Percentiles rank a stretch among this genome's conserved stretches.
Conservation (phyloP, 2,329 filamentous ascomycete genomes). For the Colletotrichum kahawae region DNA sequence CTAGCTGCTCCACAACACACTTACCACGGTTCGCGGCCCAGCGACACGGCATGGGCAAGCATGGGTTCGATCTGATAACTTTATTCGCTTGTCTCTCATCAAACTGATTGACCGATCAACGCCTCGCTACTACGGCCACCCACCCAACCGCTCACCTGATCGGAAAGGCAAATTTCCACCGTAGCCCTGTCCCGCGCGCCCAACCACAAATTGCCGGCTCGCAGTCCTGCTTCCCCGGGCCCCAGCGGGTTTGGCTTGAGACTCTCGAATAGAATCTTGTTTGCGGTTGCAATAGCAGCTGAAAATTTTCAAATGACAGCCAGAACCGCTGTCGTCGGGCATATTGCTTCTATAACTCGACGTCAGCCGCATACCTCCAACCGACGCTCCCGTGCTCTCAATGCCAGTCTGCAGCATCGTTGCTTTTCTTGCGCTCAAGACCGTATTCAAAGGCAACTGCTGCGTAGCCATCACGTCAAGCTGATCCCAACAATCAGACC, state of each 20-base stretch:
- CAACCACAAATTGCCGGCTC: not conserved
- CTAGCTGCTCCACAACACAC: not conserved
- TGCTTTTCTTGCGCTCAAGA: not conserved
- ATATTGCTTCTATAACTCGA: not conserved
- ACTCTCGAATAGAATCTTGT: not conserved
- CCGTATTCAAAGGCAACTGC: not conserved
- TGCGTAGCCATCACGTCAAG: not conserved
- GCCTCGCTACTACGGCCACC: not conserved
- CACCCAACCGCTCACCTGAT: not conserved
- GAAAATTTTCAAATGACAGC: not conserved
- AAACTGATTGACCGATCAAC: not conserved
- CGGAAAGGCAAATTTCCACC: not conserved
- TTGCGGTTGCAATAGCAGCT: not conserved
- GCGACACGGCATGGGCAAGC: constrained; percentile 1
- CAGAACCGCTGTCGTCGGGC: not conserved
- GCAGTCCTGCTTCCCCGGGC: not conserved
- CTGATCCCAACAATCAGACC: not conserved
- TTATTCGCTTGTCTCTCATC: not conserved
- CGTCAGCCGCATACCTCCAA: not conserved
- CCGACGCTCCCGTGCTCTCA: too few species aligned
- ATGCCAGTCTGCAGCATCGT: not conserved
- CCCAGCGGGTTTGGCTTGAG: not conserved
- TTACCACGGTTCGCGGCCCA: not conserved
- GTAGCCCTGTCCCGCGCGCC: not conserved
- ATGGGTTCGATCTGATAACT: constrained; percentile 19